phyloP scores from a whole-genome alignment of 768 basidiomycete species.

The Tephrocybe sp. region DNA sequence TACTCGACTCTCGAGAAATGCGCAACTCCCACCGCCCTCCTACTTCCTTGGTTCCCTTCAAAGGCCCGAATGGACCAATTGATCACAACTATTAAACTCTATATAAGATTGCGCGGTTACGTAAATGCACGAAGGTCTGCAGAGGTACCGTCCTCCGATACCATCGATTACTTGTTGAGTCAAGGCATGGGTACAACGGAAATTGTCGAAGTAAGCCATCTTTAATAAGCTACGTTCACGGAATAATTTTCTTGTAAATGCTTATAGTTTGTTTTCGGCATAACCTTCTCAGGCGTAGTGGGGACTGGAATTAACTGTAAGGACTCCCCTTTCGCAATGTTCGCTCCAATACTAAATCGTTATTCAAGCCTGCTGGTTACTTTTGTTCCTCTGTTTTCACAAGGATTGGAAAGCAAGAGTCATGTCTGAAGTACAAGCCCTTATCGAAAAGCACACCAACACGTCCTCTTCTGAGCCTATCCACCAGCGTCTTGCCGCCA shows the following conservation, averaged over 20 bases:
- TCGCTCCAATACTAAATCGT: not conserved
- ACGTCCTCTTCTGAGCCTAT: slow-evolving; percentile 26
- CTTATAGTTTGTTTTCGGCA: slow-evolving; percentile 29
- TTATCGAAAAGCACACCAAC: slow-evolving; percentile 27
- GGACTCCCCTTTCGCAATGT: not conserved
- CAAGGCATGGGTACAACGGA: slow-evolving; percentile 13
- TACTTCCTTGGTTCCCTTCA: slow-evolving; percentile 24
- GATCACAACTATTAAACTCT: slow-evolving; percentile 15
- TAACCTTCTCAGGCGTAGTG: slow-evolving; percentile 35
- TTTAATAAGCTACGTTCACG: not conserved
- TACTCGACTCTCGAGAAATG: slow-evolving; percentile 23
- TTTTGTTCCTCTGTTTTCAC: slow-evolving; percentile 30
- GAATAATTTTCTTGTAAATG: not conserved
- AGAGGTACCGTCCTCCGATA: slow-evolving; percentile 11
- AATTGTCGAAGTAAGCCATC: slow-evolving; percentile 23
- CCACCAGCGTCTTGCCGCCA: slow-evolving; percentile 31
- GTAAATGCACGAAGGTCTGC: slow-evolving; percentile 16
- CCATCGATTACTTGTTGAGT: slow-evolving; percentile 18
- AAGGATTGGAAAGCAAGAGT: slow-evolving; percentile 33
- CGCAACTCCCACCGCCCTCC: slow-evolving; percentile 6
- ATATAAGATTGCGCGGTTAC: slow-evolving; percentile 7
- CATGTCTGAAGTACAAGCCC: slow-evolving; percentile 25
- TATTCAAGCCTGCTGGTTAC: slow-evolving; percentile 32
- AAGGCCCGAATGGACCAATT: slow-evolving; percentile 13
- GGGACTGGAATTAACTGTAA: slow-evolving; percentile 35